Percentiles rank a stretch among this genome's conserved stretches.
These are phyloP conservation scores for Corrigiola litoralis DNA, from an alignment of 179 eudicot genomes.

Conservation along the genomic window DNA sequence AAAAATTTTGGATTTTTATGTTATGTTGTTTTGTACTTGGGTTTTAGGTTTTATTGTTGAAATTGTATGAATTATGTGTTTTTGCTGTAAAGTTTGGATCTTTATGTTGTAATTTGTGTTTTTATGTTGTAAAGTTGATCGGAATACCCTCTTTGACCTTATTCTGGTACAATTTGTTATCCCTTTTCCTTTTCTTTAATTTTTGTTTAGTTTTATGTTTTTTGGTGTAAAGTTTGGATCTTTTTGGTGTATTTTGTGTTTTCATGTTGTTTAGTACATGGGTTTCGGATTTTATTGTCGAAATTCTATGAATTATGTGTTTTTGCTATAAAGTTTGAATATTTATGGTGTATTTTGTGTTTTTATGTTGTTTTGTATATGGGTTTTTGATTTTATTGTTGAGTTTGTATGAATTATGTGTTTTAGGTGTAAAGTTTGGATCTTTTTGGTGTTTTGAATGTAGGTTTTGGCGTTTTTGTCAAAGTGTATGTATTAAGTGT, in stretches of 20 bases:
- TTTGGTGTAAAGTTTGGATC: not conserved
- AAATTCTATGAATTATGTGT: not conserved
- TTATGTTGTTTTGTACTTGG: not conserved
- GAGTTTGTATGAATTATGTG: not conserved
- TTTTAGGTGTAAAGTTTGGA: not conserved
- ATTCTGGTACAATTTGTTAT: slow-evolving; percentile 30
- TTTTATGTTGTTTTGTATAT: not conserved
- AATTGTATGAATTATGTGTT: not conserved
- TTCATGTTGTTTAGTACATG: not conserved
- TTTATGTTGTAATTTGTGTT: not conserved
- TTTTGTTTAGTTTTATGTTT: not conserved
- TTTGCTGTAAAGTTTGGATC: not conserved
- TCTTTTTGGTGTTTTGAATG: not conserved
- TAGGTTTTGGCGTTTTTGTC: not conserved
- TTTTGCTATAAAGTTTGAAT: not conserved
- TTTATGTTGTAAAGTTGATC: too few species aligned
- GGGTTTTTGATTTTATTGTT: not conserved
- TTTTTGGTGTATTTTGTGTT: not conserved
- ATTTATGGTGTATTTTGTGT: not conserved
- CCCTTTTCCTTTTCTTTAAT: not conserved
- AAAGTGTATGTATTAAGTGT: not conserved
- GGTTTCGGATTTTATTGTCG: not conserved
- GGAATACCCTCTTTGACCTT: slow-evolving; percentile 46
- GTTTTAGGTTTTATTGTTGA: not conserved
- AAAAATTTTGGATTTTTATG: too few species aligned